phyloP scores from a whole-genome alignment of 345 rosid genomes.

The Hibiscus trionum region DNA sequence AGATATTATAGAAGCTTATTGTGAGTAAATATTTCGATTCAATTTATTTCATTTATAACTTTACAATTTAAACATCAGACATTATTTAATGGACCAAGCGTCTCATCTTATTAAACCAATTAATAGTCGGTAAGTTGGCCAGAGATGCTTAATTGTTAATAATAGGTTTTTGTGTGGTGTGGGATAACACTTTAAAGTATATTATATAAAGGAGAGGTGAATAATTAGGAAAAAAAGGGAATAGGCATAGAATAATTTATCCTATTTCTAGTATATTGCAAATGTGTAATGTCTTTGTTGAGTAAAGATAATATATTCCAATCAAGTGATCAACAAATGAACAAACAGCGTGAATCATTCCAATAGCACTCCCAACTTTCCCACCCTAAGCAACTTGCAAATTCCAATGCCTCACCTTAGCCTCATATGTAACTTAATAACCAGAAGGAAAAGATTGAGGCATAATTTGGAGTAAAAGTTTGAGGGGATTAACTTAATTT shows the following conservation, averaged over 20 bases:
- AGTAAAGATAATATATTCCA: background rate
- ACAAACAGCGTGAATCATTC: conserved; percentile 8
- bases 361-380: background rate
- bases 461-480: no score
- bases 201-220: background rate
- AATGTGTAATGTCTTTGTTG: background rate
- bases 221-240: background rate
- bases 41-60: no score
- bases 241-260: background rate
- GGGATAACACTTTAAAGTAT: background rate
- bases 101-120: no score
- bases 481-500: no score
- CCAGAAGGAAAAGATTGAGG: no score
- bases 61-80: no score
- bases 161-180: background rate
- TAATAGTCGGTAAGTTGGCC: no score
- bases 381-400: background rate
- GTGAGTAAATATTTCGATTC: fast-evolving
- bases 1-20: no score
- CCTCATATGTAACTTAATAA: background rate
- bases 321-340: background rate
- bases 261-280: background rate
- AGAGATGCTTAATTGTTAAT: background rate
- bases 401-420: background rate
- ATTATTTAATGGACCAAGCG: no score